These are phyloP conservation scores for Hamigera avellanea DNA, from an alignment of 495 filamentous ascomycete genomes.

Conservation along the genomic window DNA sequence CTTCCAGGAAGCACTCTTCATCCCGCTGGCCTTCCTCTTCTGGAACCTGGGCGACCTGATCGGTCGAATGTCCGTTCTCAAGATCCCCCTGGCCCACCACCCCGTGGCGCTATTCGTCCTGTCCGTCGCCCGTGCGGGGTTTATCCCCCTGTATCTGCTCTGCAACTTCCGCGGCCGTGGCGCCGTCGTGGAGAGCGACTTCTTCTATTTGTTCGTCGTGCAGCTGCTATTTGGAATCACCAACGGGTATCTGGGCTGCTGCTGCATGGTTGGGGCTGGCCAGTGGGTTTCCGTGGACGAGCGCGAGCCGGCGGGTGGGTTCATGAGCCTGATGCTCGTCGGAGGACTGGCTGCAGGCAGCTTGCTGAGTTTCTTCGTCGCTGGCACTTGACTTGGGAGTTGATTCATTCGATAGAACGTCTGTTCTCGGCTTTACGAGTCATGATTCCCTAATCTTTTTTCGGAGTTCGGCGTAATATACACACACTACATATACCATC, in stretches of 20 bases:
- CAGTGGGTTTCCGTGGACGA: constrained; percentile 70
- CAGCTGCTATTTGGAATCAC: constrained; percentile 73
- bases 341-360: constrained; percentile 75
- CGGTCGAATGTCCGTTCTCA: constrained; percentile 59
- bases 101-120: constrained; percentile 54
- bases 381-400: background rate
- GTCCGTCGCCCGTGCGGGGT: constrained; percentile 48
- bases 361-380: constrained; percentile 72
- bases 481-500: no score
- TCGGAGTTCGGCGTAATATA: no score
- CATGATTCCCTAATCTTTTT: no score
- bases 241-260: constrained; percentile 76
- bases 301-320: constrained; percentile 78
- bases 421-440: no score
- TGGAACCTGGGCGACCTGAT: constrained; percentile 87
- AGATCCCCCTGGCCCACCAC: constrained; percentile 45
- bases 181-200: constrained; percentile 63
- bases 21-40: constrained; percentile 80
- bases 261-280: constrained; percentile 81
- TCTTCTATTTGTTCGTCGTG: constrained; percentile 78
- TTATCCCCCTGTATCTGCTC: constrained; percentile 77
- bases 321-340: constrained; percentile 85
- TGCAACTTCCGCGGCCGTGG: constrained; percentile 69
- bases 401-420: no score
- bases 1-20: constrained; percentile 63